Base-by-base conservation (phyloP, 2,329 filamentous ascomycete species). In the Xylariaceae sp. region DNA sequence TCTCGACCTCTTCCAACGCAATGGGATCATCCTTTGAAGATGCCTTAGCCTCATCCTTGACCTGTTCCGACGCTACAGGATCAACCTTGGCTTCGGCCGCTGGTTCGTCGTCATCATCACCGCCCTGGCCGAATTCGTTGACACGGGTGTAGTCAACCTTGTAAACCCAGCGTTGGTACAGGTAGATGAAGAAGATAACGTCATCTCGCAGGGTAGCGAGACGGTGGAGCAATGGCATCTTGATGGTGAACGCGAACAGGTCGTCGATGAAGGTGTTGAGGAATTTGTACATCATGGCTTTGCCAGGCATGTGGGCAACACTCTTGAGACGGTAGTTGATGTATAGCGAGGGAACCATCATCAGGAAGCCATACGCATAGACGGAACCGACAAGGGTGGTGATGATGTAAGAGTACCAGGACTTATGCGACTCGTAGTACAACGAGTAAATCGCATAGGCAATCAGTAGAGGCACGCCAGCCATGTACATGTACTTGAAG, bases 181-280 rank as follows among this genome's bases (percentile, higher is more conserved):
- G 69, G 77, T 97, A 99, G 60, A 99, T 82, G 73, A 99, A 99
- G 82, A 99, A 99, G 72, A 99, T 97, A 66, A 99, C 82, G 71
- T 99, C 94, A 73, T 99, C 94, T 62, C 94, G 83, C 64, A 99
- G 82, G 0, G 94, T 97, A 0, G 94, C 92, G 54, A 99, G 80
- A 13, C 94, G 86, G 75, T 99, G 94, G 55, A 99, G 81, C 63
- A 92, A 85, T 0, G 94, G 94, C 94, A 99, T 99, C 79, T 97
- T 97, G 79, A 99, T 97, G 45, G 94, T 99, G 71, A 97, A 99
- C 1, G 94, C 94, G 72, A 99, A 99, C 37, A 99, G 80, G 72
- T 99, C 94, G 75, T 99, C 94, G 73, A 99, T 97, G 74, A 99
- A 99, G 4, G 94, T 97, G 78, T 97, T 97, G 66, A 97, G 79